Evolutionary conservation across 257 asterid genomes (phyloP), one percentile per base, ranked within the genome.

Genomic region (Plantago ovata): DNA sequence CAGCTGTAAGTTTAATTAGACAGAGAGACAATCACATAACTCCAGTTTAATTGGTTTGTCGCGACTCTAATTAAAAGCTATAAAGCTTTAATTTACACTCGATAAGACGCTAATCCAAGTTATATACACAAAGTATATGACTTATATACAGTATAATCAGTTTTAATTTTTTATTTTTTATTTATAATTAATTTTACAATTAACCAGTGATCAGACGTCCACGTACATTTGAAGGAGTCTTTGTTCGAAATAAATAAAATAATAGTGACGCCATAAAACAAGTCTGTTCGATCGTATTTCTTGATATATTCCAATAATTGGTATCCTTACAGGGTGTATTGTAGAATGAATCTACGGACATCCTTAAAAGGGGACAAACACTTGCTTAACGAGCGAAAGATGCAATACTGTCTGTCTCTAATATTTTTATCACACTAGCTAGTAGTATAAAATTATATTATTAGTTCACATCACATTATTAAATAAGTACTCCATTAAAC

Each of bases 311-410:
- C n/a, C n/a, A n/a, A n/a, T n/a, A n/a, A n/a, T n/a, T n/a, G n/a
- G 53, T 49, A 61, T 49, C 19, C 41, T 38, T 33, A 62, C 13
- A 61, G 22, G 13, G 42, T 22, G 51, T n/a, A 13, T 62, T 47
- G 51, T 50, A 36, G 40, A n/a, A n/a, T 60, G 68, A 42, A 24
- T 63, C 39, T 45, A 24, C 40, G 67, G 60, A 62, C 19, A 38
- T 53, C 68, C 68, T 63, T 63, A 63, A n/a, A 63, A 40, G 67
- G 60, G 68, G 33, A 53, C 68, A 52, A 62, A 38, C 43, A 8
- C 44, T 62, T 51, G 60, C 32, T 51, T 62, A 24, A 62, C 41
- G 68, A 14, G 60, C 41, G 5, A 51, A 39, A 50, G 59, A 51
- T 62, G 68, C 68, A 62, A 40, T n/a, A 38, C 12, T 62, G 53